These are phyloP conservation scores for Yamadazyma atmosphaerica DNA, from an alignment of 1,139 yeast genomes.

Conservation along the genomic window DNA sequence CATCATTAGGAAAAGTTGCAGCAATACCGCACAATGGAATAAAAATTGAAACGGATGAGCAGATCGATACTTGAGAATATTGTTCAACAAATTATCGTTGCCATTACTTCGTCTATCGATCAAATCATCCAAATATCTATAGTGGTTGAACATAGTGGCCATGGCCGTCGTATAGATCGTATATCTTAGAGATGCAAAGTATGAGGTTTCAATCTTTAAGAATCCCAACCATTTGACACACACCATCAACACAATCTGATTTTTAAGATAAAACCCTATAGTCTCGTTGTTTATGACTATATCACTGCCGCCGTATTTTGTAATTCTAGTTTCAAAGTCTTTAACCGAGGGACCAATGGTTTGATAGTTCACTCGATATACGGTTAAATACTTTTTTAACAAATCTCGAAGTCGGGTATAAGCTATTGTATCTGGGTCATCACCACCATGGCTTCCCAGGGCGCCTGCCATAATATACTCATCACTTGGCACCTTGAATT, in stretches of 20 bases:
- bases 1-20: slow-evolving; percentile 25
- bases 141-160: slow-evolving; percentile 28
- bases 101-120: slow-evolving; percentile 14
- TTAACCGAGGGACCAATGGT: not conserved
- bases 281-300: slow-evolving; percentile 8
- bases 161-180: slow-evolving; percentile 29
- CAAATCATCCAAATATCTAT: slow-evolving; percentile 20
- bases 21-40: slow-evolving; percentile 22
- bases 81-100: slow-evolving; percentile 12
- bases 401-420: slow-evolving; percentile 9
- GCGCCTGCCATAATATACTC: not conserved
- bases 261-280: slow-evolving; percentile 20
- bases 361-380: not conserved
- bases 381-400: slow-evolving; percentile 12
- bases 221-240: slow-evolving; percentile 35
- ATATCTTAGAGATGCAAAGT: slow-evolving; percentile 36
- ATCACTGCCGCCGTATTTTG: slow-evolving; percentile 3
- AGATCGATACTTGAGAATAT: slow-evolving; percentile 13
- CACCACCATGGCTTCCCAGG: not conserved
- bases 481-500: not conserved
- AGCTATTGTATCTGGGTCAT: not conserved
- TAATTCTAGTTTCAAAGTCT: slow-evolving; percentile 3
- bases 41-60: slow-evolving; percentile 19
- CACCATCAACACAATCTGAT: slow-evolving; percentile 21
- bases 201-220: slow-evolving; percentile 28